Percentiles rank a stretch among this genome's conserved stretches.
These are phyloP conservation scores for Cladosporium phlei DNA, from an alignment of 2,329 filamentous ascomycete species.

Conservation along the genomic window DNA sequence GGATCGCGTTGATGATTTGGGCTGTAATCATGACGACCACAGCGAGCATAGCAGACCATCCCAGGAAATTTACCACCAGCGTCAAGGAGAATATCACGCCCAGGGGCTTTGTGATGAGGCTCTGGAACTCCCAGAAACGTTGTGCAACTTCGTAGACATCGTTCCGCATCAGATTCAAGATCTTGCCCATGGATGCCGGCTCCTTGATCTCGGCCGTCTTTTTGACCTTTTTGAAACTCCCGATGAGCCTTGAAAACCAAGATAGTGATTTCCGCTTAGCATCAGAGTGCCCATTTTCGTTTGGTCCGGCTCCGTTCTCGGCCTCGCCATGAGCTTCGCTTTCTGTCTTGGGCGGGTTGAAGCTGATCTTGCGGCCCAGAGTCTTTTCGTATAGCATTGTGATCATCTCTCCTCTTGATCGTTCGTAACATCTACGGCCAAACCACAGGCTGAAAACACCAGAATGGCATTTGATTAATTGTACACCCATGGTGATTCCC, in stretches of 20 bases:
- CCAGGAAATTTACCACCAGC: conserved; percentile 73
- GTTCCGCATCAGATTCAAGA: conserved; percentile 76
- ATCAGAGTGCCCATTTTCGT: conserved; percentile 20
- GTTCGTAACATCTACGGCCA: conserved; percentile 75
- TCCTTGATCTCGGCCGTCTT: conserved; percentile 38
- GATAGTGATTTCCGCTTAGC: background rate
- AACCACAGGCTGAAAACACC: conserved; percentile 73
- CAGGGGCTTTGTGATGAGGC: conserved; percentile 70
- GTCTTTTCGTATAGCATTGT: conserved; percentile 81
- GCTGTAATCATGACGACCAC: conserved; percentile 58
- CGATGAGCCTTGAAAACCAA: background rate
- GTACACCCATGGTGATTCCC: conserved; percentile 54
- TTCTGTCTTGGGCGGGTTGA: conserved; percentile 24
- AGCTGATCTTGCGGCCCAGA: conserved; percentile 57
- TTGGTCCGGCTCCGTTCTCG: conserved; percentile 17
- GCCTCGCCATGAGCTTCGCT: conserved; percentile 23
- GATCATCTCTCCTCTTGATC: conserved; percentile 78
- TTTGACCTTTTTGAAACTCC: conserved; percentile 22
- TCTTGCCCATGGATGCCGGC: conserved; percentile 81
- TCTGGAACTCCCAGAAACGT: conserved; percentile 77
- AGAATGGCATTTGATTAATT: conserved; percentile 60
- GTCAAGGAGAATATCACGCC: conserved; percentile 69
- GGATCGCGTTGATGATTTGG: conserved; percentile 63
- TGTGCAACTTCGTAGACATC: conserved; percentile 81
- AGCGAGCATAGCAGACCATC: conserved; percentile 69